phyloP scores from a whole-genome alignment of 2,329 filamentous ascomycete species.

The Penicillium sp. region DNA sequence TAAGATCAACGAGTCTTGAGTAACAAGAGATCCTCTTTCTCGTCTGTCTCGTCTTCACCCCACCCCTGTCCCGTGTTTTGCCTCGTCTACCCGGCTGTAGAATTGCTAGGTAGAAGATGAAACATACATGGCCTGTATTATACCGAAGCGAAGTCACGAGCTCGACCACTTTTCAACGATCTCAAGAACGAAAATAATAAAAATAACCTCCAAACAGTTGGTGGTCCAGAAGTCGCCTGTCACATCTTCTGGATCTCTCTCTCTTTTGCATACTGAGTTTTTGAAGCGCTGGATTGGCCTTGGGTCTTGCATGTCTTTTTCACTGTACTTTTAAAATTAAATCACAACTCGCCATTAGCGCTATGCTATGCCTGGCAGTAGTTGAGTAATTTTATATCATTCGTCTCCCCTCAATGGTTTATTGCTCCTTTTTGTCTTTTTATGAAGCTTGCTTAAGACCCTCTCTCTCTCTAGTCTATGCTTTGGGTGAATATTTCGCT shows the following conservation, averaged over 20 bases:
- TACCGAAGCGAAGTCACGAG: conserved; percentile 39
- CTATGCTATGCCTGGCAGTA: conserved; percentile 23
- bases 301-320: conserved; percentile 39
- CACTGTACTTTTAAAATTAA: conserved; percentile 40
- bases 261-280: conserved; percentile 33
- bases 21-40: conserved; percentile 15
- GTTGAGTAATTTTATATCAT: conserved; percentile 37
- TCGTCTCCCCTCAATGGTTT: conserved; percentile 36
- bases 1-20: conserved; percentile 89
- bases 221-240: conserved; percentile 1
- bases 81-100: conserved; percentile 19
- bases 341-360: conserved; percentile 25
- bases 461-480: too few species aligned
- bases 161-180: conserved; percentile 30
- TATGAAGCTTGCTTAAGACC: too few species aligned
- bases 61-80: conserved; percentile 19
- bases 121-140: conserved; percentile 36
- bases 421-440: too few species aligned
- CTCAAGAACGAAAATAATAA: conserved; percentile 29
- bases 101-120: conserved; percentile 14
- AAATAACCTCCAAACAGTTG: conserved; percentile 28
- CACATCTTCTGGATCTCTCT: conserved; percentile 10
- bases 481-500: too few species aligned
- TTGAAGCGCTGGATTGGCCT: conserved; percentile 36
- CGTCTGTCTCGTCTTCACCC: conserved; percentile 25